Base-by-base conservation (phyloP, 75 land plant species). In the Pinus tabuliformis region DNA sequence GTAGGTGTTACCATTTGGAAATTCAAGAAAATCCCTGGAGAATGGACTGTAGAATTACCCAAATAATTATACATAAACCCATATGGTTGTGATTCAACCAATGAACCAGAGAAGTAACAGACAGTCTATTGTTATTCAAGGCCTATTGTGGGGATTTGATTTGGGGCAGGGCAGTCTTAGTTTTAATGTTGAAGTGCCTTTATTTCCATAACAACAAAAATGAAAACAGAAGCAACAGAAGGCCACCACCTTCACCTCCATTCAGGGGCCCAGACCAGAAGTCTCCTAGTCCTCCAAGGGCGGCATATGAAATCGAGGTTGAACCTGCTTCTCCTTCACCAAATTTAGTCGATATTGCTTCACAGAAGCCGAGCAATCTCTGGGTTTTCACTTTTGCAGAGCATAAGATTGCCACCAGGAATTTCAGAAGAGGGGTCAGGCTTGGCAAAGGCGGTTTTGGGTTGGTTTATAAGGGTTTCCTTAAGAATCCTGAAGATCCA, bases 371-470 rank as follows among this genome's bases (percentile, higher is more conserved):
- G 3, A 62, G 61, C 18, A 79, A 81, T 30, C 81, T 81, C 6
- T 70, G 83, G 63, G 82, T 70, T 18, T 89, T 89, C 56, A 57
- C 86, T 15, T 82, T 75, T 59, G 26, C 66, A 2, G 91, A 86
- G 58, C 78, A 86, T 72, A 84, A 74, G 70, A 39, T 62, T 26
- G 91, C 86, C 5, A 86, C 89, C 33, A 84, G 66, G 74, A 78
- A 81, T 72, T 89, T 89, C 78, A 73, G 76, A 62, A 81, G 80
- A 12, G 66, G 81, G 22, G 62, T 73, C 37, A 62, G 81, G 81
- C 15, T 89, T 14, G 91, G 91, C 3, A 89, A 89, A 72, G 91
- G 91, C 12, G 91, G 91, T 13, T 89, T 89, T 76, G 91, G 91
- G 12, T 75, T 76, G 28, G 91, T 89, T 4, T 89, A 84, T 73